Evolutionary conservation across 1,284 basidiomycete genomes (phyloP).

Genomic region (Termitomyces sp.): DNA sequence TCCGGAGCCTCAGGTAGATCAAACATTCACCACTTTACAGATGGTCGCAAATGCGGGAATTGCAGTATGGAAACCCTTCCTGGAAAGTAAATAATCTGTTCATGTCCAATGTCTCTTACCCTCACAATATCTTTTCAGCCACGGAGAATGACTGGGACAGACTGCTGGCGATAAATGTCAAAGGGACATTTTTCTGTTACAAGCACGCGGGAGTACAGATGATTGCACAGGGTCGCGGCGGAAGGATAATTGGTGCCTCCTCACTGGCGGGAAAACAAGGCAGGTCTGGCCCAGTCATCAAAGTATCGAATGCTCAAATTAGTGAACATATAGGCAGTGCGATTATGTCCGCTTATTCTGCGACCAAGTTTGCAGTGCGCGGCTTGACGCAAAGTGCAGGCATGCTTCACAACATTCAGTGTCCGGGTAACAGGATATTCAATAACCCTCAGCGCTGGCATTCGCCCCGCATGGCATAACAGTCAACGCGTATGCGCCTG

Average conservation of each 20-base stretch:
- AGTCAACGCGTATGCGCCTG: constrained; percentile 37
- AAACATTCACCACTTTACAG: constrained; percentile 14
- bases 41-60: constrained; percentile 38
- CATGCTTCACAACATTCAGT: constrained; percentile 15
- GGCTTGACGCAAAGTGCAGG: constrained; percentile 33
- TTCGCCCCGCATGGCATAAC: constrained; percentile 32
- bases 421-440: neutral
- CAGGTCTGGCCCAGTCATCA: neutral
- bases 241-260: constrained; percentile 18
- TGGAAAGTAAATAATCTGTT: constrained; percentile 21
- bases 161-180: constrained; percentile 14
- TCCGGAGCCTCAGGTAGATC: neutral
- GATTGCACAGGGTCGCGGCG: constrained; percentile 18
- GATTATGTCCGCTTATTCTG: constrained; percentile 22
- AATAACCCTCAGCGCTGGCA: constrained; percentile 23
- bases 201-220: constrained; percentile 19
- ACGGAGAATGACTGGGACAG: constrained; percentile 17
- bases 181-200: constrained; percentile 19
- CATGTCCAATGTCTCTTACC: neutral
- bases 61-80: constrained; percentile 17
- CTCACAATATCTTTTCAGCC: constrained; percentile 2
- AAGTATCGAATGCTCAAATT: neutral
- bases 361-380: constrained; percentile 31
- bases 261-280: constrained; percentile 10
- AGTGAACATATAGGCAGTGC: constrained; percentile 4